Percentiles rank a stretch among this genome's conserved stretches.
Conservation (phyloP, 331 rosid species). For the Quercus tomentella region DNA sequence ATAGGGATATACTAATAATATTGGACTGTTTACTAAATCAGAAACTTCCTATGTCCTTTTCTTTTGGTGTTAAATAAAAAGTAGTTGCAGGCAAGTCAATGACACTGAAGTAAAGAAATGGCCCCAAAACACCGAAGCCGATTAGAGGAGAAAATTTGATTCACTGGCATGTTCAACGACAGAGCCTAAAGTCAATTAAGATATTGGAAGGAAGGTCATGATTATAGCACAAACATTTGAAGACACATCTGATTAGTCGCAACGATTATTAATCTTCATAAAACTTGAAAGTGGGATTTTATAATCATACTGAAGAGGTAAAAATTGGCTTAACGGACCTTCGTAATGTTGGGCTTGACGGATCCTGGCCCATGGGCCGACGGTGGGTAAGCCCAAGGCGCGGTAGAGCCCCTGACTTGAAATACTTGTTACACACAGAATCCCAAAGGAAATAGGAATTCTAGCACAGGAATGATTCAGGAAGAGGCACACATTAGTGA, state of each 20-base stretch:
- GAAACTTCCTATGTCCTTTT: not conserved
- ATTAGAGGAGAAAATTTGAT: not conserved
- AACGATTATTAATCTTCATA: not conserved
- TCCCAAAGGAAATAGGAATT: no score
- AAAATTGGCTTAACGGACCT: no score
- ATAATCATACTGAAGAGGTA: no score
- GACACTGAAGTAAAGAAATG: not conserved
- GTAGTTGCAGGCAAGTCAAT: not conserved
- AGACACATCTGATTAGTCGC: not conserved
- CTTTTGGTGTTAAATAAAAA: not conserved
- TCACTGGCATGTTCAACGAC: no score
- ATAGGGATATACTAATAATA: not conserved
- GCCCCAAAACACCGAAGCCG: not conserved
- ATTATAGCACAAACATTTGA: not conserved
- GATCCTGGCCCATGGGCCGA: no score
- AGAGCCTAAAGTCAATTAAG: not conserved
- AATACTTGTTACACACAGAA: no score
- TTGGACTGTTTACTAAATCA: not conserved
- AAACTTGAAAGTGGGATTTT: not conserved
- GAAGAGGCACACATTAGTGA: no score
- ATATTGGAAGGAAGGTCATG: not conserved
- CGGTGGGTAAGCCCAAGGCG: no score
- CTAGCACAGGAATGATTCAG: no score
- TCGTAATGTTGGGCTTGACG: no score
- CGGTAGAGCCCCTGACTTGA: no score